Percentiles rank a stretch among this genome's conserved stretches.
These are phyloP conservation scores for Clitopilus passeckerianus DNA, from an alignment of 768 basidiomycete species.

Conservation along the genomic window DNA sequence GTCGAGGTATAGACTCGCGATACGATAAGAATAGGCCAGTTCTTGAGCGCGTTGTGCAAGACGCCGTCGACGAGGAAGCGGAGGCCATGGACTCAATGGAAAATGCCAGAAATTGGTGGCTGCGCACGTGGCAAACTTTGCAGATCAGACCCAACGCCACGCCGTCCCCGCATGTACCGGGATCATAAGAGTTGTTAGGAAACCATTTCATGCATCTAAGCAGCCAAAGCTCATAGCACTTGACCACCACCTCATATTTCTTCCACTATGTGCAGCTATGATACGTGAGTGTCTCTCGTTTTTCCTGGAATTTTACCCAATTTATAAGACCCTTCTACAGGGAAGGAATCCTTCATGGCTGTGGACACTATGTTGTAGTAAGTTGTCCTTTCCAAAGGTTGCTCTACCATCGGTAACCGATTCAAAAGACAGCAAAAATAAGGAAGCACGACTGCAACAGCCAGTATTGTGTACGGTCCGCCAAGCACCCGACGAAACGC, in stretches of 20 bases:
- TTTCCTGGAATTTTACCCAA: slow-evolving; percentile 11
- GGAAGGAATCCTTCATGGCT: slow-evolving; percentile 72
- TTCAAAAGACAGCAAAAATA: slow-evolving; percentile 40
- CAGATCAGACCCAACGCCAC: neutral
- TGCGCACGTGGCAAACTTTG: slow-evolving; percentile 12
- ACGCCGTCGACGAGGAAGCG: slow-evolving; percentile 22
- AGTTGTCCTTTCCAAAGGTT: slow-evolving; percentile 16
- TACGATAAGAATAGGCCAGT: slow-evolving; percentile 94
- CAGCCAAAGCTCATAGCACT: neutral
- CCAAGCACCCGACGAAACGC: slow-evolving; percentile 17
- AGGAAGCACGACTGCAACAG: slow-evolving; percentile 52
- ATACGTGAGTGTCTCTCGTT: slow-evolving; percentile 36
- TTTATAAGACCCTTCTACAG: slow-evolving; percentile 32
- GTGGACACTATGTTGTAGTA: slow-evolving; percentile 76
- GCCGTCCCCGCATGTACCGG: neutral
- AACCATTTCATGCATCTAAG: slow-evolving; percentile 4
- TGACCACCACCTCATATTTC: slow-evolving; percentile 3
- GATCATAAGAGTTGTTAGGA: neutral
- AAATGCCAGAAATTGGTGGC: slow-evolving; percentile 4
- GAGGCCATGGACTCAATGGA: slow-evolving; percentile 8
- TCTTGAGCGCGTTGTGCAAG: slow-evolving; percentile 68
- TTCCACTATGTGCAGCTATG: slow-evolving; percentile 46
- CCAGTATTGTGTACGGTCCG: slow-evolving; percentile 34
- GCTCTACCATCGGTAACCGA: neutral
- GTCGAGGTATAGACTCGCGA: slow-evolving; percentile 66